Evolutionary conservation across 2,329 filamentous ascomycete species (phyloP), one percentile per base, ranked within the genome.

Genomic region (Talaromyces sp.): DNA sequence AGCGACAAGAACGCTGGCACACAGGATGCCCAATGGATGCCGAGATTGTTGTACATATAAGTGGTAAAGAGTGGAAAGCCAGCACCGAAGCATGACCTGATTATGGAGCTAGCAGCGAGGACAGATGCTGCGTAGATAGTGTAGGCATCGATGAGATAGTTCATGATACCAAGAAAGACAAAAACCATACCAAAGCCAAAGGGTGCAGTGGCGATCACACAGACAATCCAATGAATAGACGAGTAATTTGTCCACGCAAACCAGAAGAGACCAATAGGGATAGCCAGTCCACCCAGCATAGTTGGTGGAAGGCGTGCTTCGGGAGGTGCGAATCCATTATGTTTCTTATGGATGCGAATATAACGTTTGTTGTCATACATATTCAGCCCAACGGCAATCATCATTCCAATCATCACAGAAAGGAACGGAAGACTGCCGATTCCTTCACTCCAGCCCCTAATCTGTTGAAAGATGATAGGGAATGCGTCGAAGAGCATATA

Each of bases 181-280:
- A 71, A 54, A 7, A 73, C 65, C 55, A 71, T 65, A 9, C 71
- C 70, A 32, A 73, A 70, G 1, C 70, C 70, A 33, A 73, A 70
- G 5, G 68, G 62, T 3, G 58, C 68, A 5, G 55, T 61, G 4
- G 60, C 67, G n/a, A 67, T 57, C 24, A 71, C 66, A 41, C 62
- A 60, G 3, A 64, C 65, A 40, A 69, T 63, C 66, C 67, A 70
- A 45, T 67, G 66, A 32, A 69, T 61, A 2, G 61, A 64, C 62
- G 61, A 69, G 51, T 70, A 77, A 43, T 80, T 78, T 0, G 81
- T 81, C 81, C 81, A 83, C 1, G 80, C 80, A 46, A 83, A 79
- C 80, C 79, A 81, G 64, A 83, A 82, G 2, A 83, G 69, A 11
- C 79, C 77, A 46, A 82, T 68, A 0, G 82, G 82, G 45, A 85